phyloP scores from a whole-genome alignment of 768 basidiomycete genomes.

The Hygrophorus pudorinus region DNA sequence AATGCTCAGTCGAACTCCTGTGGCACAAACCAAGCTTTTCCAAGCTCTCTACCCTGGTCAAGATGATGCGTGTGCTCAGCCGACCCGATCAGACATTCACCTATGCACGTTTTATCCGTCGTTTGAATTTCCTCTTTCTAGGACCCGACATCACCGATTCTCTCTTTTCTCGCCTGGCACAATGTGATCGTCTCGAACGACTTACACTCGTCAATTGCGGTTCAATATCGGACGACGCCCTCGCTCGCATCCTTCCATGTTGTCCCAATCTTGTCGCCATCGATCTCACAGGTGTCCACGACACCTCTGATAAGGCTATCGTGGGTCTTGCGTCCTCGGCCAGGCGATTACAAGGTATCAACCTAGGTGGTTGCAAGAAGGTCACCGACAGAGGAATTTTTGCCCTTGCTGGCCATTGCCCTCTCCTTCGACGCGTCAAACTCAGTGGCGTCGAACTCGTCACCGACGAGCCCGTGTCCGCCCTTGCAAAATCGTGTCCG shows the following conservation, averaged over 20 bases:
- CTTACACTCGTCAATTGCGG: slow-evolving; percentile 80
- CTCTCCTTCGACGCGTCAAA: slow-evolving; percentile 81
- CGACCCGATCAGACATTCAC: slow-evolving; percentile 67
- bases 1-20: slow-evolving; percentile 88
- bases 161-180: slow-evolving; percentile 57
- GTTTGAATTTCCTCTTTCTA: slow-evolving; percentile 80
- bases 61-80: slow-evolving; percentile 66
- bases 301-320: slow-evolving; percentile 64
- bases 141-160: slow-evolving; percentile 63
- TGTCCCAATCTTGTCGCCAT: slow-evolving; percentile 78
- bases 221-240: slow-evolving; percentile 50
- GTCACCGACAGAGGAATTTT: slow-evolving; percentile 72
- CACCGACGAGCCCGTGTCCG: slow-evolving; percentile 68
- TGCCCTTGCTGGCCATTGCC: slow-evolving; percentile 66
- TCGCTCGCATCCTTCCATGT: slow-evolving; percentile 53
- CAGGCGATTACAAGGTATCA: slow-evolving; percentile 81
- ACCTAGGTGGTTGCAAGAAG: slow-evolving; percentile 72
- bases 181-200: slow-evolving; percentile 77
- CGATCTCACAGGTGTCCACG: slow-evolving; percentile 67
- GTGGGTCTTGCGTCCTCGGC: slow-evolving; percentile 61
- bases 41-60: slow-evolving; percentile 57
- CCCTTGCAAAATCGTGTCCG: slow-evolving; percentile 70
- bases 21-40: slow-evolving; percentile 87
- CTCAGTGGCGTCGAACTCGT: slow-evolving; percentile 66
- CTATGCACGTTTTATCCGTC: slow-evolving; percentile 80